These are phyloP conservation scores for Diaporthe capsici DNA, from an alignment of 2,329 filamentous ascomycete species.

Conservation along the genomic window DNA sequence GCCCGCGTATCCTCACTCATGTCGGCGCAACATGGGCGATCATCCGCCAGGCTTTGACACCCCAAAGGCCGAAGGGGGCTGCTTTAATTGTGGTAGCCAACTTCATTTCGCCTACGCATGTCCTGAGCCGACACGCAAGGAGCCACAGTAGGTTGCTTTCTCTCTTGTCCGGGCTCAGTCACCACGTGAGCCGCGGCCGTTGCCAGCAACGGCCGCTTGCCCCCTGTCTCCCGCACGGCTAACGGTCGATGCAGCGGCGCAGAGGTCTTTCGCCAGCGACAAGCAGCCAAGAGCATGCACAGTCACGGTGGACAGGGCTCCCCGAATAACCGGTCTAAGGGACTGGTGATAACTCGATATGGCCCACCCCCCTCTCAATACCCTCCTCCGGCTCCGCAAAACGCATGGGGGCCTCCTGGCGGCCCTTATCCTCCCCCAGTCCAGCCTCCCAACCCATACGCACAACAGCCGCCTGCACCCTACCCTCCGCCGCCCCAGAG, in stretches of 20 bases:
- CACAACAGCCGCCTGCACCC: constrained; percentile 34
- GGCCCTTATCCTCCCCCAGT: constrained; percentile 43
- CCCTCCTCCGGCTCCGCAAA: constrained; percentile 42
- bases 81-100: constrained; percentile 67
- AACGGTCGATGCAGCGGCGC: constrained; percentile 44
- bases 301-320: constrained; percentile 43
- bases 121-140: constrained; percentile 62
- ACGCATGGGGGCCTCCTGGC: constrained; percentile 43
- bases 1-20: not conserved
- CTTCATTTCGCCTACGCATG: constrained; percentile 69
- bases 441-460: constrained; percentile 44
- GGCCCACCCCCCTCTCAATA: constrained; percentile 49
- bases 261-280: constrained; percentile 45
- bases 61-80: constrained; percentile 53
- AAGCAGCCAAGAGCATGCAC: constrained; percentile 41
- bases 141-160: constrained; percentile 63
- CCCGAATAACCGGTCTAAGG: constrained; percentile 55
- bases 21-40: constrained; percentile 46
- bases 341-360: constrained; percentile 56
- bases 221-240: constrained; percentile 36
- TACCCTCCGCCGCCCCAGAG: constrained; percentile 40
- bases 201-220: not conserved
- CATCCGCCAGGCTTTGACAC: constrained; percentile 49
- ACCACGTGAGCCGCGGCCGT: not conserved
- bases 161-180: constrained; percentile 6